Evolutionary conservation across 2,329 filamentous ascomycete species (phyloP), one percentile per base, ranked within the genome.

Genomic region (Monilinia laxa): DNA sequence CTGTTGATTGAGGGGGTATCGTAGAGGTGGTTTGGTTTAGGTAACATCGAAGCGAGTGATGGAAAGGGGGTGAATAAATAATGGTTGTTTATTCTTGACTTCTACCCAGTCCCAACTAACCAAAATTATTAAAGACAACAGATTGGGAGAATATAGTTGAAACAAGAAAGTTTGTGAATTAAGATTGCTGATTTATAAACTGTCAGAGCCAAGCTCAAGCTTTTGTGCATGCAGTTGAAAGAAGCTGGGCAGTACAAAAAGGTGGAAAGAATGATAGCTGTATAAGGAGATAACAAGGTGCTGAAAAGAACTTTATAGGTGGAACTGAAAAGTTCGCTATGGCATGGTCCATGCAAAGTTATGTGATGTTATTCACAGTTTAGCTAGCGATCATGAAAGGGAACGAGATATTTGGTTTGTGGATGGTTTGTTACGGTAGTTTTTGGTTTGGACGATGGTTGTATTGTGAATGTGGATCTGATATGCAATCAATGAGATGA

Each of bases 31-130:
- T 31, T 47, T 47, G 9, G 18, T 51, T 51, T 5, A 12, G 10
- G 47, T 51, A 12, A 5, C 11, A 6, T 59, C 11, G 25, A 49
- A 35, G 56, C 40, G 40, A 59, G 42, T n/a, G 40, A 35, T 11
- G 47, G n/a, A 45, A 59, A 38, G 28, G 57, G 57, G 42, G 56
- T 49, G 42, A 59, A 59, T 59, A 4, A 31, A 31, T 31, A 31
- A 20, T 20, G 2, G 16, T 54, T 25, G 3, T 54, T 31, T 1
- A 16, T 54, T 18, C 16, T 14, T 9, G 16, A 23, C 49, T 28
- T 25, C 23, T 28, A 31, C 7, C 52, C 16, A 20, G 25, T 12
- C 16, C 18, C 28, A 54, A 12, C 2, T 11, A 31, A 20, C 14
- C 28, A 54, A 35, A 54, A 35, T 11, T 35, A 35, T n/a, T 6